Evolutionary conservation across 1,284 basidiomycete genomes (phyloP), one percentile per base, ranked within the genome.

Genomic region (Microbotryum lychnidis-dioicae): DNA sequence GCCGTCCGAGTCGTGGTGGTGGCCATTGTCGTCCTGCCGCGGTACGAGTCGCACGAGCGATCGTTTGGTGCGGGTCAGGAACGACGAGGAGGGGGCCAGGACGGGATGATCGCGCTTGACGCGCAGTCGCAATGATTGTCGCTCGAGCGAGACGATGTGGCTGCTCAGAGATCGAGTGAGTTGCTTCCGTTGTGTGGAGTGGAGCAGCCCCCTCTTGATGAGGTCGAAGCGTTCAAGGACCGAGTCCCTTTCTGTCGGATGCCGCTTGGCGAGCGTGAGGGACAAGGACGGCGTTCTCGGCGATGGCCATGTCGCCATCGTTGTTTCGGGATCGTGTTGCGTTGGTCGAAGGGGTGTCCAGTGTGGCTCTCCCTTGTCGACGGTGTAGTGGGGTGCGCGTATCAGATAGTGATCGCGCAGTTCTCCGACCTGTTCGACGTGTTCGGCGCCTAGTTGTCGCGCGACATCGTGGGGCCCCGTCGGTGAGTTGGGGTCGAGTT

Each of bases 361-460:
- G 23, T n/a, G 48, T 25, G 18, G 27, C 6, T 44, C 52, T 48
- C 48, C 63, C 25, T 12, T 10, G 0, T 46, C 53, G 21, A 65
- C 64, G 10, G 46, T 57, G 23, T 29, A 27, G 57, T 71, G 72
- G 25, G 64, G 74, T 49, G 80, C 78, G 18, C 89, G 82, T n/a
- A 97, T 84, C 5, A 98, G 80, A 87, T 88, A 98, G 75, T 88
- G 82, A 61, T 91, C 80, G 4, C 75, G 73, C 12, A 98, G 82
- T 74, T 96, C 87, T 46, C 94, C 94, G 16, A 87, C 86, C 65
- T 82, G 85, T 72, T 94, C 91, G 56, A 97, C 87, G 55, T 96
- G 77, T 75, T 97, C 87, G 12, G 90, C 86, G 25, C 85, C 86
- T 9, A 97, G 81, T 2, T 79, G 76, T 3, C 75, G 66, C 2